phyloP scores from a whole-genome alignment of 257 asterid genomes.

The Hygrophila difformis region DNA sequence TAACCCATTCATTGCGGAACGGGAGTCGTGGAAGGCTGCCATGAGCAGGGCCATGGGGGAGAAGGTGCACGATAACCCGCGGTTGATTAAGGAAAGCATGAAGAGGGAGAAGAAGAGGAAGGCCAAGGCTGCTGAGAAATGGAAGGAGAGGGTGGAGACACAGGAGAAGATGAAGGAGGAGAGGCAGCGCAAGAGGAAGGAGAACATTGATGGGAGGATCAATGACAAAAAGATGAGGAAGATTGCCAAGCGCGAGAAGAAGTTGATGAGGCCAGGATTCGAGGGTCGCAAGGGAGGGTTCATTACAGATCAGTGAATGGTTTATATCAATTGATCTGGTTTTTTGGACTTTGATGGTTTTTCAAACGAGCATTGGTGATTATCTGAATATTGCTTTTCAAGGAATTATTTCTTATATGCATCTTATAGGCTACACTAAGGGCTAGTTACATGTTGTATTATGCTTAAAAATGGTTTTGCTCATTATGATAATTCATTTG shows the following conservation, averaged over 20 bases:
- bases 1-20: constrained; percentile 52
- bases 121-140: constrained; percentile 64
- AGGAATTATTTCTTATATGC: neutral
- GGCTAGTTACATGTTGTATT: neutral
- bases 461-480: constrained; percentile 11
- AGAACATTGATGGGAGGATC: constrained; percentile 62
- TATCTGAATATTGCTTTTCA: neutral
- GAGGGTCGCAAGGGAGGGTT: constrained; percentile 76
- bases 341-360: no score
- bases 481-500: neutral
- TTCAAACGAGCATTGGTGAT: constrained; percentile 3
- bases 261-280: constrained; percentile 87
- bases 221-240: constrained; percentile 68
- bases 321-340: constrained; percentile 8
- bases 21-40: constrained; percentile 77
- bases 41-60: constrained; percentile 67
- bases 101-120: constrained; percentile 65
- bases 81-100: constrained; percentile 64
- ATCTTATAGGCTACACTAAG: no score
- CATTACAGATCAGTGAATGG: constrained; percentile 51
- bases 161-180: constrained; percentile 51
- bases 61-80: constrained; percentile 74
- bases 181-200: constrained; percentile 70
- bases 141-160: constrained; percentile 72
- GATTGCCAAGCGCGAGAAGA: constrained; percentile 90